A percentile compares a stretch with the other conserved stretches of the same genome.
Conservation (phyloP, 331 rosid genomes). For the Malus hybrid region DNA sequence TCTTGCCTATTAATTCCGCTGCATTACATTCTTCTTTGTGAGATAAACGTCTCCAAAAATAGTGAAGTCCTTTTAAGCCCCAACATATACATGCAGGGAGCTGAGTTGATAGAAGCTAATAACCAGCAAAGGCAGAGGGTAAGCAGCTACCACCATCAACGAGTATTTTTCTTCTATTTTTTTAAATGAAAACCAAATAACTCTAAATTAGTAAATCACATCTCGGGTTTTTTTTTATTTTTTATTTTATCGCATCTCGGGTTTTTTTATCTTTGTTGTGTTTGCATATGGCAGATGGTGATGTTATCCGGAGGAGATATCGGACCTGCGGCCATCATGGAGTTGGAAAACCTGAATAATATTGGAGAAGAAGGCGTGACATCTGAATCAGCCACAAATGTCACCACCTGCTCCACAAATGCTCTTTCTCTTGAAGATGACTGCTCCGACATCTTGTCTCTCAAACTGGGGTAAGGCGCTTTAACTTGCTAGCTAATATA, state of each 20-base stretch:
- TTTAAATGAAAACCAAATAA: not conserved
- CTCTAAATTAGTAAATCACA: not conserved
- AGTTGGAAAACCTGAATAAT: constrained; percentile 3
- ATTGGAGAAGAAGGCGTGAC: constrained; percentile 29
- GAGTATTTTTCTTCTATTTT: not conserved
- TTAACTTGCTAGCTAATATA: not conserved
- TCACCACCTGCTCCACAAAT: constrained; percentile 30
- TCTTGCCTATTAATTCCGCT: no score
- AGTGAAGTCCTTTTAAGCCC: no score
- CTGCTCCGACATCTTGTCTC: no score
- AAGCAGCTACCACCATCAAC: no score
- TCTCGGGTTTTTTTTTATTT: not conserved
- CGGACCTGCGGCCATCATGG: not conserved
- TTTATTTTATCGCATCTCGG: not conserved
- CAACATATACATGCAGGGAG: constrained; percentile 31
- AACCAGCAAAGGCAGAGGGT: not conserved
- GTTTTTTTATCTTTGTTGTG: not conserved
- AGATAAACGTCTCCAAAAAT: no score
- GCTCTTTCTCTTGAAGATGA: constrained; percentile 9
- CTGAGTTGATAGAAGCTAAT: constrained; percentile 36
- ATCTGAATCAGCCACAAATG: constrained; percentile 38
- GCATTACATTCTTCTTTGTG: no score
- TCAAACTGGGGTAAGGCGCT: constrained; percentile 42
- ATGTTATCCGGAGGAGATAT: constrained; percentile 15
- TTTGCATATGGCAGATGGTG: constrained; percentile 21